Evolutionary conservation across 192 early-diverging fungal species (phyloP), one percentile per base, ranked within the genome.

Genomic region (Umbelopsis vinacea): DNA sequence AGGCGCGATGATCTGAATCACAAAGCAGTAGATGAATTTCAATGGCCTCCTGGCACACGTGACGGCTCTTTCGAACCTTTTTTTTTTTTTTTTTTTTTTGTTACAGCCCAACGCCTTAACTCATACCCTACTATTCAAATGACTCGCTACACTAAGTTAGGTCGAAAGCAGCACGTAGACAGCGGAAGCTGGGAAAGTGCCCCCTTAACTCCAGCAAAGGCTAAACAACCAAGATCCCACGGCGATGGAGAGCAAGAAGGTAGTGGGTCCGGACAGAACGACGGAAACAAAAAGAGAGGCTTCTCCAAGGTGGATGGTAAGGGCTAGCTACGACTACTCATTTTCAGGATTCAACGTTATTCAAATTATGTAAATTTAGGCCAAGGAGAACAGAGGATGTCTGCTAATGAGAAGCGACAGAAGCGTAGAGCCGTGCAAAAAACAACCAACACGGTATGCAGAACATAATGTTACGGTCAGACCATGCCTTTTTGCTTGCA

Each of bases 131-230:
- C 33, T 63, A 37, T 26, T 63, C 57, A 63, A 37, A 85, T 85
- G 84, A 85, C 84, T 23, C 72, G 84, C 57, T 85, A 85, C 68
- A 82, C 84, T 0, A 85, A 85, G 47, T 40, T 85, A 21, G 84
- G 79, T 35, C 69, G 80, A 29, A 83, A 81, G 55, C 72, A 81
- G 43, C 80, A 81, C 52, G 72, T 77, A 23, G 73, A 81, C 24
- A 71, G 77, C 2, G 71, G 66, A 47, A 60, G 60, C 22, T 76
- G 79, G 69, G 66, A 76, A 0, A 73, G 79, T 15, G 77, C 71
- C 14, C 79, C 83, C 0, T 46, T 84, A 23, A 21, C 47, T 40
- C 70, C 57, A 50, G 60, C 46, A n/a, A 47, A 37, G 54, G 26
- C 2, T 9, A 50, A 47, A 5, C 21, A 66, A n/a, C 22, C 53